Conservation (phyloP, 306 rosid genomes). For the Carpinus fangiana region DNA sequence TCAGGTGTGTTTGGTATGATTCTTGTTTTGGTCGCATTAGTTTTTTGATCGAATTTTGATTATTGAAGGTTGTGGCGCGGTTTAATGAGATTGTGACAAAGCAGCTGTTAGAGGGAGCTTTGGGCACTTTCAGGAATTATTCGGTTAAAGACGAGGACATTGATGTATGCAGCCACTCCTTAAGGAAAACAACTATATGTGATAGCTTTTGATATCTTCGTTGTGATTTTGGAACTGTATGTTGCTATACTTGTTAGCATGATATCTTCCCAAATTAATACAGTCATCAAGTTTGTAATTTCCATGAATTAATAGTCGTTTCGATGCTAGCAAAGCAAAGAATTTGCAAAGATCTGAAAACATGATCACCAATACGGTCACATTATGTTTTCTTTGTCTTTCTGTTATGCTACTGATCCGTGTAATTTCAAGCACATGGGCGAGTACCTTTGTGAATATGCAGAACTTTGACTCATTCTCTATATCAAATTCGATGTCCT, state of each 20-base stretch:
- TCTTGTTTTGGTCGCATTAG: conserved; percentile 4
- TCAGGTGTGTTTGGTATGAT: neutral
- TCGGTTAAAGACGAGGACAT: conserved; percentile 80
- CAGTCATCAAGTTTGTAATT: neutral
- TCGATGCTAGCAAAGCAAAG: neutral
- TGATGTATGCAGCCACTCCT: conserved; percentile 55
- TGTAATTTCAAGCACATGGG: neutral
- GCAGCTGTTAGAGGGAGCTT: conserved; percentile 87
- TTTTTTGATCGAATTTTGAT: neutral
- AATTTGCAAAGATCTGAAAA: neutral
- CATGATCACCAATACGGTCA: neutral
- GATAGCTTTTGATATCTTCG: neutral
- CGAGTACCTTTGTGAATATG: neutral
- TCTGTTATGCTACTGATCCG: too few species aligned
- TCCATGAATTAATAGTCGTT: neutral
- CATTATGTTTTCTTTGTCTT: neutral
- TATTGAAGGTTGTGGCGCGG: conserved; percentile 81
- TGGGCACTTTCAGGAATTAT: conserved; percentile 72
- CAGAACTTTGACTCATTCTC: neutral
- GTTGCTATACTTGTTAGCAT: neutral
- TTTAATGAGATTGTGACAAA: conserved; percentile 88
- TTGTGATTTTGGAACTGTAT: neutral
- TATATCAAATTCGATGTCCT: neutral
- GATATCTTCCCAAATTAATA: neutral
- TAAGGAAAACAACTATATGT: conserved; percentile 13